These are phyloP conservation scores for Cryptosporidium ryanae DNA, from an alignment of 169 alveolate genomes.

Conservation along the genomic window DNA sequence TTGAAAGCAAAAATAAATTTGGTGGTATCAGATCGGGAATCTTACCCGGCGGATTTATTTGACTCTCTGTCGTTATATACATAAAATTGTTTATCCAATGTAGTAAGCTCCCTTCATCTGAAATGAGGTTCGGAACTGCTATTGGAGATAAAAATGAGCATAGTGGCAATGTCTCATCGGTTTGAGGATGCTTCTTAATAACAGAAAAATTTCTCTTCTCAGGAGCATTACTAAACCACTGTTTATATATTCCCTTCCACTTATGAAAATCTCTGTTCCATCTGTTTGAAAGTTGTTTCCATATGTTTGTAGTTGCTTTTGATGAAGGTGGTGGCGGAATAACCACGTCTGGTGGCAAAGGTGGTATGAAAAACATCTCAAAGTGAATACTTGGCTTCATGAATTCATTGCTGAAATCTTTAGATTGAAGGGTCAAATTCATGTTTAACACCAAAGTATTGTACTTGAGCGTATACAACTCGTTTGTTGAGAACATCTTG, in stretches of 20 bases:
- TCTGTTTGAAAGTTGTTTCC: conserved; percentile 78
- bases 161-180: conserved; percentile 72
- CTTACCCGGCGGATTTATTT: conserved; percentile 64
- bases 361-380: conserved; percentile 80
- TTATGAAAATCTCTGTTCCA: conserved; percentile 84
- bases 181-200: conserved; percentile 57
- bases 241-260: conserved; percentile 83
- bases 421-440: conserved; percentile 75
- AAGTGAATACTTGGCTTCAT: conserved; percentile 74
- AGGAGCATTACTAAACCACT: conserved; percentile 84
- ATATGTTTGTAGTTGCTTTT: conserved; percentile 74
- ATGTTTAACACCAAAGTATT: conserved; percentile 72
- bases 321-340: conserved; percentile 75
- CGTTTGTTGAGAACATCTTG: conserved; percentile 69
- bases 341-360: conserved; percentile 80
- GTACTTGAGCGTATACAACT: conserved; percentile 75
- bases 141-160: conserved; percentile 79
- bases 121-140: conserved; percentile 78
- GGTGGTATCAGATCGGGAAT: conserved; percentile 78
- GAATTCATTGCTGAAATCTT: conserved; percentile 70
- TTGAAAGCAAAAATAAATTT: conserved; percentile 78
- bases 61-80: conserved; percentile 78
- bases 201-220: conserved; percentile 60
- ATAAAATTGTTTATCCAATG: conserved; percentile 81
- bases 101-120: conserved; percentile 78